Conservation (phyloP, 805 yeast genomes). For the Yamadazyma philogaea region DNA sequence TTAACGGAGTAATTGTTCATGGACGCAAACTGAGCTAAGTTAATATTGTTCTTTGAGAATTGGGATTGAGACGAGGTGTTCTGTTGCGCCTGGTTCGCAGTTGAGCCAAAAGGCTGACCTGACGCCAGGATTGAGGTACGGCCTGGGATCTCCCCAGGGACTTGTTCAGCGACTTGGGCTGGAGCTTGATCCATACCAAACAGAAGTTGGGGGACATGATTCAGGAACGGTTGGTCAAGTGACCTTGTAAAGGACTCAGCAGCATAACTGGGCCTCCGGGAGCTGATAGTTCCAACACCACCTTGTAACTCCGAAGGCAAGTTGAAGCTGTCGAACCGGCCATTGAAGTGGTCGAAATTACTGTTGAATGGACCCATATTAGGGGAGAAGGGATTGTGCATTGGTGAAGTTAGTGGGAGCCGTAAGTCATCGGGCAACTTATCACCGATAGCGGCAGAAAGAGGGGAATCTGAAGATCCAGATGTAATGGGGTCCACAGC, state of each 20-base stretch:
- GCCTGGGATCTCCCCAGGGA: not conserved
- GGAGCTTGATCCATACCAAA: not conserved
- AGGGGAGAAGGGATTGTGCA: constrained; percentile 14
- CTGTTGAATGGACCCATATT: constrained; percentile 7
- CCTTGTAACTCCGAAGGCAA: constrained; percentile 63
- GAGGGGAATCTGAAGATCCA: constrained; percentile 1
- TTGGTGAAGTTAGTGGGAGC: constrained; percentile 12
- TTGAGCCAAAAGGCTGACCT: not conserved
- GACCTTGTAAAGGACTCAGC: constrained; percentile 58
- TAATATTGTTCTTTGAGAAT: constrained; percentile 1
- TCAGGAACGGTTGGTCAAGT: constrained; percentile 6
- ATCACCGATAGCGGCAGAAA: constrained; percentile 1
- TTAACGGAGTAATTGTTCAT: constrained; percentile 18
- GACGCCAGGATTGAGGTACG: not conserved
- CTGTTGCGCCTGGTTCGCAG: not conserved
- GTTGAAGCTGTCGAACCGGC: constrained; percentile 33
- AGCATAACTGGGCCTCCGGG: constrained; percentile 72
- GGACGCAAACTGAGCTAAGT: constrained; percentile 17
- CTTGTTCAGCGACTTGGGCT: not conserved
- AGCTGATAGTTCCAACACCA: constrained; percentile 57
- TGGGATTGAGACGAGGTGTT: not conserved
- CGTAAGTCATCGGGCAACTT: not conserved
- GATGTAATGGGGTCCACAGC: not conserved
- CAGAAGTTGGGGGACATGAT: not conserved
- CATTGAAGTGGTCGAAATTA: constrained; percentile 2